A percentile compares a stretch with the other conserved stretches of the same genome.
Conservation (phyloP, 345 rosid species). For the Salix dunnii region DNA sequence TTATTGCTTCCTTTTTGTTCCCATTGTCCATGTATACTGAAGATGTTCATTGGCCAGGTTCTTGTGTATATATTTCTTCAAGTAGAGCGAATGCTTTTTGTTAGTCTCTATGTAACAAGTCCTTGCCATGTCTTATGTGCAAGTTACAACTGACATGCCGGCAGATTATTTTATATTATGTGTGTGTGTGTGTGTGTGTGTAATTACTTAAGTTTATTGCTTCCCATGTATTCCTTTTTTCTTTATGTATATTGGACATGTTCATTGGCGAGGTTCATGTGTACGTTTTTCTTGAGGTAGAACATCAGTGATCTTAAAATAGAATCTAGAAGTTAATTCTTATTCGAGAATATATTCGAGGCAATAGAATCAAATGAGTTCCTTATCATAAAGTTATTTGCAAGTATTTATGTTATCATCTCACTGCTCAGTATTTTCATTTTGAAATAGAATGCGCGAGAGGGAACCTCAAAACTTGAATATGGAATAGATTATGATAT, state of each 20-base stretch:
- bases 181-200: too few species aligned
- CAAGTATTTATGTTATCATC: not conserved
- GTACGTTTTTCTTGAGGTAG: not conserved
- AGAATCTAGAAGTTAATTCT: not conserved
- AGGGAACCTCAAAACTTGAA: not conserved
- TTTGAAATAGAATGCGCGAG: not conserved
- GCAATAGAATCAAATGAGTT: not conserved
- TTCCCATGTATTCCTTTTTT: not conserved
- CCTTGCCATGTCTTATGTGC: not conserved
- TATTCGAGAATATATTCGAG: not conserved
- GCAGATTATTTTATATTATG: too few species aligned
- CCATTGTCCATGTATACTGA: not conserved
- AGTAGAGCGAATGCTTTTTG: not conserved
- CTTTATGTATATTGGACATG: too few species aligned
- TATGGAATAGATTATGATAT: not conserved
- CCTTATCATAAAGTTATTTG: not conserved
- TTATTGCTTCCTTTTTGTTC: not conserved
- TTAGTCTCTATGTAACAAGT: not conserved
- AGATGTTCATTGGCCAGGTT: not conserved
- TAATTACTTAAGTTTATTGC: too few species aligned
- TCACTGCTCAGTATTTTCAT: not conserved
- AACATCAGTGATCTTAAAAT: not conserved
- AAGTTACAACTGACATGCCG: not conserved
- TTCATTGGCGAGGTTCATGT: not conserved
- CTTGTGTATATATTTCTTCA: too few species aligned